Base-by-base conservation (phyloP, 441 rosid genomes). In the Gossypium lobatum region DNA sequence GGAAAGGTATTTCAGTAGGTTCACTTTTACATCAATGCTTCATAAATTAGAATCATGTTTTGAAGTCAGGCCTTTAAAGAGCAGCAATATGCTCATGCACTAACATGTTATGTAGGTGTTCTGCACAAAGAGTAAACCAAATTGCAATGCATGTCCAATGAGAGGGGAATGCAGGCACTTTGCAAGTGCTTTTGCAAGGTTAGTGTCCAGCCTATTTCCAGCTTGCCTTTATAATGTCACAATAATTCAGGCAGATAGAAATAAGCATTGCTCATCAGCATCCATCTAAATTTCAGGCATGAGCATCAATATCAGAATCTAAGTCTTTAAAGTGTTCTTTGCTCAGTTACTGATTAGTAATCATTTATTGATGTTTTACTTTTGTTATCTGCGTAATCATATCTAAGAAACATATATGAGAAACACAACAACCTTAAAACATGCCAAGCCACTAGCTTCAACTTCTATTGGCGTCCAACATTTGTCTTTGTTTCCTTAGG, bases 151-250 rank as follows among this genome's bases (percentile, higher is more conserved):
- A 58, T 96, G 99, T 75, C 99, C 99, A 61, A 89, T 96, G 97
- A 86, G 97, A 85, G 93, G 95, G 78, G 98, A 93, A 69, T 96
- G 99, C 88, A 88, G 97, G 79, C 99, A 96, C 79, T 96, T 92
- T 82, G 98, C 99, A 50, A 96, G 99, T 85, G 99, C 99, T 70
- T 96, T 88, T 88, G 91, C 99, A 78, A 96, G 99, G 99, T 93
- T 73, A 78, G 85, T 77, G 45, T 77, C 66, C 37, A 37, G 25
- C 68, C 71, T 64, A 34, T 53, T 46, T 57, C 59, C 28, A 17
- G 4, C 64, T 69, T 59, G 61, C 63, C 25, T 46, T 64, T 71
- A 53, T 71, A 26, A 45, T 46, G 64, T 17, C 48, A 52, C 17
- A 66, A 46, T 4, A 18, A 21, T 46, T 39, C 54, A 8, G 20